Evolutionary conservation across 169 alveolate genomes (phyloP).

Genomic region (Pseudocohnilembus persalinus): DNA sequence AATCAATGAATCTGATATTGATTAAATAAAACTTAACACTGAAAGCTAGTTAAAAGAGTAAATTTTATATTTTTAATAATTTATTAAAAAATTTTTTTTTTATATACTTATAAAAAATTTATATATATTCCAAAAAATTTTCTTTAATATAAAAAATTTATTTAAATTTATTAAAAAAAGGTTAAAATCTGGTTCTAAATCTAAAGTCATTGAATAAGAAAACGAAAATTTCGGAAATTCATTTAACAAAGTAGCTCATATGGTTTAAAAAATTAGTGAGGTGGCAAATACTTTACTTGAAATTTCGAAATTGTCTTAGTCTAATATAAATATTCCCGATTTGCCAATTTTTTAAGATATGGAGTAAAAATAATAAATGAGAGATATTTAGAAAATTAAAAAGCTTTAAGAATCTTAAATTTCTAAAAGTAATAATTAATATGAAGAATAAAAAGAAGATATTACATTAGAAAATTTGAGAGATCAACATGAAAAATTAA

Average conservation of each 20-base stretch:
- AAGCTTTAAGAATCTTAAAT: neutral
- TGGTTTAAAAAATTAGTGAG: neutral
- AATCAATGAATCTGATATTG: neutral
- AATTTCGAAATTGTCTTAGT: neutral
- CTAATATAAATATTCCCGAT: neutral
- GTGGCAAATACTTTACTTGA: neutral
- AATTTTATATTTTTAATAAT: no score
- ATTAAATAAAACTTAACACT: no score
- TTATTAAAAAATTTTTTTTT: no score
- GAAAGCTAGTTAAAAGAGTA: neutral
- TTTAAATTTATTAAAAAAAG: no score
- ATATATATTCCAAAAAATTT: neutral
- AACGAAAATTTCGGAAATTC: neutral
- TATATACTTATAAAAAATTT: no score
- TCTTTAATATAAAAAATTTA: no score
- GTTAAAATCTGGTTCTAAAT: no score
- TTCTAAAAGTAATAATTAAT: neutral
- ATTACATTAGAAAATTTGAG: neutral
- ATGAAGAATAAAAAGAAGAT: neutral
- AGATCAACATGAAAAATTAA: no score
- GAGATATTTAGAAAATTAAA: neutral
- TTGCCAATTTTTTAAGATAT: neutral
- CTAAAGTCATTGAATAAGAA: no score
- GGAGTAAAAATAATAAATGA: neutral
- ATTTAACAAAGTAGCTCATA: neutral